Evolutionary conservation across 225 moss, liverwort and hornwort species (phyloP).

Genomic region (Physcomitrium patens): DNA sequence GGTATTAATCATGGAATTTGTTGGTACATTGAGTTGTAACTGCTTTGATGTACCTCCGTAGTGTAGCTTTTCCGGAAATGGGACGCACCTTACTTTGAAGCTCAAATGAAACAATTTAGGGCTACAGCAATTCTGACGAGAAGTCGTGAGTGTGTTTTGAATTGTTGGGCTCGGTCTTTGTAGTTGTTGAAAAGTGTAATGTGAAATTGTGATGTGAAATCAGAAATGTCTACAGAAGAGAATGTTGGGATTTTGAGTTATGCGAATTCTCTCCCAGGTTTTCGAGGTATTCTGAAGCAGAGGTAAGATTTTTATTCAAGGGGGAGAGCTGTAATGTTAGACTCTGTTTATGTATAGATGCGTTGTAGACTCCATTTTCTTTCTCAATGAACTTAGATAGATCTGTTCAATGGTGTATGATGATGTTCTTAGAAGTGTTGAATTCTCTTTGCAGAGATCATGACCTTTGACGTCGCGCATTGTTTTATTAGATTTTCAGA

Average conservation of each 20-base stretch:
- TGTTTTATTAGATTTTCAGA: constrained; percentile 77
- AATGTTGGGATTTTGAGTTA: constrained; percentile 83
- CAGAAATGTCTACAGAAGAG: constrained; percentile 85
- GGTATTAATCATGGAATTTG: neutral
- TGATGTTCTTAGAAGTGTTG: constrained; percentile 15
- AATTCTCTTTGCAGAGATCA: constrained; percentile 22
- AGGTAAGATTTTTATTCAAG: constrained; percentile 46
- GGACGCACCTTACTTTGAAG: neutral
- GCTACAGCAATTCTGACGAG: neutral
- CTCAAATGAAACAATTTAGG: neutral
- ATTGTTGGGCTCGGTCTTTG: neutral
- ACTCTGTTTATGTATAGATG: neutral
- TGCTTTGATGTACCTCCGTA: neutral
- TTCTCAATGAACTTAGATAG: neutral
- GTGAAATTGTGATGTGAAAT: constrained; percentile 21
- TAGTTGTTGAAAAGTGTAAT: neutral
- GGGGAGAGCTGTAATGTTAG: constrained; percentile 1
- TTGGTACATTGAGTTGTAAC: neutral
- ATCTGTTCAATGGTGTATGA: constrained; percentile 1
- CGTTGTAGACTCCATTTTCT: constrained; percentile 8
- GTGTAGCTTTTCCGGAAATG: neutral
- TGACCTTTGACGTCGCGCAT: constrained; percentile 27
- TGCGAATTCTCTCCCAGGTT: constrained; percentile 76
- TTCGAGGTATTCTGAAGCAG: constrained; percentile 93
- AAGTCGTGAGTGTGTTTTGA: neutral